phyloP scores from a whole-genome alignment of 805 yeast species.

The Jamesozyma rosinii region DNA sequence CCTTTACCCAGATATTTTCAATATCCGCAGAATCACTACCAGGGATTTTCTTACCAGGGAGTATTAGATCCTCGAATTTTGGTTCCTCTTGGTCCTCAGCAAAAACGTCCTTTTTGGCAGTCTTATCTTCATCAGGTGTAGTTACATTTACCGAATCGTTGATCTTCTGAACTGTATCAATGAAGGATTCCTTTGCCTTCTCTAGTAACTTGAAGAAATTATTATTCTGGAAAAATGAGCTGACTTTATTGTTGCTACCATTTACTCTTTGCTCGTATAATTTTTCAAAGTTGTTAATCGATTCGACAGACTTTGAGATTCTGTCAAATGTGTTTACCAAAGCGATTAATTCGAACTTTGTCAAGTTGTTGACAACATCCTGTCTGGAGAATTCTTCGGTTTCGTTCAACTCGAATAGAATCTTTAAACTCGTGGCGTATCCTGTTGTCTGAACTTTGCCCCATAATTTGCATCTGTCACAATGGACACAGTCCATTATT shows the following conservation, averaged over 20 bases:
- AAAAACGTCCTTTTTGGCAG: not conserved
- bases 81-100: not conserved
- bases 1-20: constrained; percentile 29
- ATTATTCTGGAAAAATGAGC: constrained; percentile 23
- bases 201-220: constrained; percentile 27
- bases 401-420: constrained; percentile 66
- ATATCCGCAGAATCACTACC: not conserved
- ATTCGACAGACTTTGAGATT: constrained; percentile 66
- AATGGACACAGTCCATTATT: constrained; percentile 96
- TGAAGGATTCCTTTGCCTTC: constrained; percentile 21
- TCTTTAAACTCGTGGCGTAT: constrained; percentile 90
- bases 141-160: constrained; percentile 12
- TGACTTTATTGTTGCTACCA: constrained; percentile 11
- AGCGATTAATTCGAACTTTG: constrained; percentile 80
- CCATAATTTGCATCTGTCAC: constrained; percentile 97
- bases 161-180: constrained; percentile 17
- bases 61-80: constrained; percentile 21
- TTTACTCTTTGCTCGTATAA: constrained; percentile 36
- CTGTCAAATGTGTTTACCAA: constrained; percentile 88
- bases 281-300: constrained; percentile 61
- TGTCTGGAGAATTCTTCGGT: constrained; percentile 35
- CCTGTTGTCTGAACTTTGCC: constrained; percentile 96
- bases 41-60: constrained; percentile 16
- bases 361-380: constrained; percentile 47
- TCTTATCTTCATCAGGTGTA: not conserved